These are phyloP conservation scores for Canavalia gladiata DNA, from an alignment of 306 rosid species.

Conservation along the genomic window DNA sequence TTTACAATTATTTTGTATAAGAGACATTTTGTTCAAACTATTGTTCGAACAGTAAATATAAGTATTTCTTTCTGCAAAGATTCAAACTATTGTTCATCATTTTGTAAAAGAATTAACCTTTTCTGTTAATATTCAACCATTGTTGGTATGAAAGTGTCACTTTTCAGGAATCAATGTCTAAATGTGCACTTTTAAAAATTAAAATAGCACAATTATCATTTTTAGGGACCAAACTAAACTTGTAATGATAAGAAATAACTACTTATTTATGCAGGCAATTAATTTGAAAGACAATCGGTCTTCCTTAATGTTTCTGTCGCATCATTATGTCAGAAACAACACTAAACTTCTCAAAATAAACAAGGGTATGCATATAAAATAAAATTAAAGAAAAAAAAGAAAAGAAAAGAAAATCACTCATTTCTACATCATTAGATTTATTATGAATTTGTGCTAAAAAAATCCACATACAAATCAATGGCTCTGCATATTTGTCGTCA, in stretches of 20 bases:
- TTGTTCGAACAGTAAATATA: too few relatives aligned
- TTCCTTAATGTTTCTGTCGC: neutral
- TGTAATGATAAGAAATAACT: neutral
- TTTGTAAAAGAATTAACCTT: neutral
- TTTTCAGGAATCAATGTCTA: too few relatives aligned
- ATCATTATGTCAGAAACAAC: constrained; percentile 5
- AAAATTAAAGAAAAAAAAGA: neutral
- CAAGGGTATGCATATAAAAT: neutral
- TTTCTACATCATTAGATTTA: constrained; percentile 38
- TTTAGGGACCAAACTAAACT: neutral
- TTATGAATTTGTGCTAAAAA: constrained; percentile 42
- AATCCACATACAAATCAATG: constrained; percentile 38
- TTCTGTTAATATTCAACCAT: neutral
- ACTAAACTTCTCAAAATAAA: neutral
- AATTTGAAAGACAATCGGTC: neutral
- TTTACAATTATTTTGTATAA: too few relatives aligned
- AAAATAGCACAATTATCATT: neutral
- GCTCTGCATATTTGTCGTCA: constrained; percentile 44
- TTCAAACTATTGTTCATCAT: neutral
- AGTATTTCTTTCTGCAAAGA: neutral
- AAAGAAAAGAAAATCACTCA: constrained; percentile 9
- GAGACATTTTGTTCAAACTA: too few relatives aligned
- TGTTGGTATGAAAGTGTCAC: neutral
- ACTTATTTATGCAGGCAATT: neutral
- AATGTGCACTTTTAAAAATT: neutral